phyloP scores from a whole-genome alignment of 1,284 basidiomycete genomes.

The Rugosomyces carneus region DNA sequence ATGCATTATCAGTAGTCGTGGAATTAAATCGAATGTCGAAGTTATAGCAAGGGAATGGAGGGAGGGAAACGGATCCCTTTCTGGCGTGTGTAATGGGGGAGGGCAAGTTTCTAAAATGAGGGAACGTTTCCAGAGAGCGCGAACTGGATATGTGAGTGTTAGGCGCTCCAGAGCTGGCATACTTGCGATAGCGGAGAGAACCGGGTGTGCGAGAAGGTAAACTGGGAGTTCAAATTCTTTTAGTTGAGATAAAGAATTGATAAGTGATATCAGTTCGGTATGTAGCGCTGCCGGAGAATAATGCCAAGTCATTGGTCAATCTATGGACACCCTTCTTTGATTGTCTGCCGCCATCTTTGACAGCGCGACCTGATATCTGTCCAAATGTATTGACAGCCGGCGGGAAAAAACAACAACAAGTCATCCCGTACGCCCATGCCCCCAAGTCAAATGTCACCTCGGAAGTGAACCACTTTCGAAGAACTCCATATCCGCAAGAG shows the following conservation, averaged over 20 bases:
- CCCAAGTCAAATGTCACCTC: not conserved
- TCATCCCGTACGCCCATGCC: no score
- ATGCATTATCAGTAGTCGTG: not conserved
- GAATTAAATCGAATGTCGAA: conserved; percentile 6
- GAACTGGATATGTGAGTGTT: not conserved
- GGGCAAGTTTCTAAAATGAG: not conserved
- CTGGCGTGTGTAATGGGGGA: not conserved
- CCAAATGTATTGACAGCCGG: no score
- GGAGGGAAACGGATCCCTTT: not conserved
- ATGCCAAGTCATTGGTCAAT: not conserved
- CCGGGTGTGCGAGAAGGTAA: not conserved
- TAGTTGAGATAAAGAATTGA: not conserved
- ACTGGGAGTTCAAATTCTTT: not conserved
- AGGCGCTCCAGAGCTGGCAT: conserved; percentile 1
- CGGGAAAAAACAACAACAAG: no score
- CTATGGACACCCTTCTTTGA: no score
- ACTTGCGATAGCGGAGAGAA: not conserved
- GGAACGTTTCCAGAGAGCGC: not conserved
- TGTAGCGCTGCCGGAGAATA: not conserved
- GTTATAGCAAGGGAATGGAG: conserved; percentile 1
- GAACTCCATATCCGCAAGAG: not conserved
- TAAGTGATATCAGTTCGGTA: not conserved
- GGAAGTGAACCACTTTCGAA: not conserved
- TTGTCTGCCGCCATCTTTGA: no score
- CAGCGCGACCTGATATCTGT: no score